These are phyloP conservation scores for Arabidopsis suecica DNA, from an alignment of 345 rosid species.

Conservation along the genomic window DNA sequence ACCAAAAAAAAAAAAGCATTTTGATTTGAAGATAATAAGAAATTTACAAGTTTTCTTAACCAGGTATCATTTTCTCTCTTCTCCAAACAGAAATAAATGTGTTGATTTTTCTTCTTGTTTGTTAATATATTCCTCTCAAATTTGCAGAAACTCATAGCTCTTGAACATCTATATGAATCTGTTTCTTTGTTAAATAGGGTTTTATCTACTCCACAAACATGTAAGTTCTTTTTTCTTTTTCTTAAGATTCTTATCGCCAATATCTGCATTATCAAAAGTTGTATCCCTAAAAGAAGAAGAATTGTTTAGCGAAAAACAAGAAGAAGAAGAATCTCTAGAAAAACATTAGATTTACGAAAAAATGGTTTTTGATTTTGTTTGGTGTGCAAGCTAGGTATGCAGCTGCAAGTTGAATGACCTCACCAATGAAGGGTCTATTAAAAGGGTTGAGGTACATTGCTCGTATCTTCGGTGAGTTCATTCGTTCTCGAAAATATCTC, in stretches of 20 bases:
- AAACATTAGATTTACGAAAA: background rate
- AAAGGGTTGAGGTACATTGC: conserved; percentile 81
- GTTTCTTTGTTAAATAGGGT: conserved; percentile 26
- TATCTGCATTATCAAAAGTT: no score
- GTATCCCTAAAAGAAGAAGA: background rate
- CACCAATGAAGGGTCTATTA: conserved; percentile 69
- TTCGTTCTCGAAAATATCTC: background rate
- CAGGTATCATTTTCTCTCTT: conserved; percentile 13
- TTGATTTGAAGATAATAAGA: background rate
- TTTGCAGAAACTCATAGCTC: conserved; percentile 27
- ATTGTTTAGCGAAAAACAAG: no score
- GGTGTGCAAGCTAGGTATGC: conserved; percentile 40
- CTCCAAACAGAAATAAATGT: background rate
- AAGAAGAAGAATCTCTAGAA: background rate
- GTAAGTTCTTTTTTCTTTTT: conserved; percentile 26
- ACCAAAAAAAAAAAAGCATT: background rate
- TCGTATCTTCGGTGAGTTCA: conserved; percentile 70
- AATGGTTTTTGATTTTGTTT: conserved; percentile 3
- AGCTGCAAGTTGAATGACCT: conserved; percentile 31
- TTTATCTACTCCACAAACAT: conserved; percentile 32
- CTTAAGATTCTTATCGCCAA: background rate
- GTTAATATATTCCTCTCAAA: conserved; percentile 2
- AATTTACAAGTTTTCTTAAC: background rate
- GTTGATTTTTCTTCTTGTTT: conserved; percentile 8
- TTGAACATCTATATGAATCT: conserved; percentile 27